A percentile compares a stretch with the other conserved stretches of the same genome.
These are phyloP conservation scores for Candida sp. DNA, from an alignment of 1,139 yeast species.

Conservation along the genomic window DNA sequence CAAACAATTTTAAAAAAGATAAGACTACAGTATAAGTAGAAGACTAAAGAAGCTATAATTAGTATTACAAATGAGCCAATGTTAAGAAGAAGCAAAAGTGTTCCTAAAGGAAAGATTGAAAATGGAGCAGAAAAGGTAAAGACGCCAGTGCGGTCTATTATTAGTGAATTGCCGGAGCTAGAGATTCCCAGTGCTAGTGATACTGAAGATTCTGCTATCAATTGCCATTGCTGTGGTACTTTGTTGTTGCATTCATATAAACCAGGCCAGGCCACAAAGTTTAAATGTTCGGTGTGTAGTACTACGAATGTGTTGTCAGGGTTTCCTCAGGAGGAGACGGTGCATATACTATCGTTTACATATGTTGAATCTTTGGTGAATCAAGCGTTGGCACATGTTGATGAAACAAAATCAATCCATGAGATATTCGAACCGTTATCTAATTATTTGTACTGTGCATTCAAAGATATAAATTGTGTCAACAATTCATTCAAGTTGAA, in stretches of 20 bases:
- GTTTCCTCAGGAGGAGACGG: conserved; percentile 3
- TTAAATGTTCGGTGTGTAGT: conserved; percentile 56
- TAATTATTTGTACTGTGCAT: conserved; percentile 35
- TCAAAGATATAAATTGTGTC: conserved; percentile 37
- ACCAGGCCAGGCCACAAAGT: conserved; percentile 33
- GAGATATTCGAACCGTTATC: conserved; percentile 50
- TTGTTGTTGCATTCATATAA: conserved; percentile 43
- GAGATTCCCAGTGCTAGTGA: conserved; percentile 1
- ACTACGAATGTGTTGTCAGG: conserved; percentile 38
- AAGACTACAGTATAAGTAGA: no score
- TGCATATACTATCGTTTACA: conserved; percentile 19
- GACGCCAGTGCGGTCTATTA: no score
- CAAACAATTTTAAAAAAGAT: not conserved
- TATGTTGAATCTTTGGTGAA: conserved; percentile 27
- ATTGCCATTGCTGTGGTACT: conserved; percentile 61
- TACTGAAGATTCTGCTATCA: conserved; percentile 13
- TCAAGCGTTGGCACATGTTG: conserved; percentile 20
- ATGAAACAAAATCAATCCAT: conserved; percentile 19
- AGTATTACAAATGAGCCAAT: not conserved
- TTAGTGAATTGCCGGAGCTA: not conserved
- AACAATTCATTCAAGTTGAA: conserved; percentile 47
- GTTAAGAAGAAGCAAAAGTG: not conserved
- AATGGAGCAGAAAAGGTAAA: no score
- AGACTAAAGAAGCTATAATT: not conserved
- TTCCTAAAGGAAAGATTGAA: not conserved